Base-by-base conservation (phyloP, 2,329 filamentous ascomycete species). In the Tolypocladium tundrense region DNA sequence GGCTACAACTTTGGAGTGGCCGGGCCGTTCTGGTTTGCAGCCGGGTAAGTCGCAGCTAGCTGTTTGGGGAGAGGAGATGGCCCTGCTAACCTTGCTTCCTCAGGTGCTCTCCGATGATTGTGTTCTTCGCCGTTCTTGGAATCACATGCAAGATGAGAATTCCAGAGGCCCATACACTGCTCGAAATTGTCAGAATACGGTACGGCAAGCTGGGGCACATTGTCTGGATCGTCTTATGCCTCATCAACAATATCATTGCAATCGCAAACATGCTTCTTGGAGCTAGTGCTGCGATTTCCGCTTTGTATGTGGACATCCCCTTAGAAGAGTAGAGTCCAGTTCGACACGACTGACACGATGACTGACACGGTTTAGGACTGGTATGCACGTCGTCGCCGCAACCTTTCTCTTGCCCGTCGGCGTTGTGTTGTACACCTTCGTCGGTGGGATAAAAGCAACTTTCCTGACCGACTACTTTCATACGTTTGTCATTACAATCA, bases 11-110 rank as follows among this genome's bases (percentile, higher is more conserved):
- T 80, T 62, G 81, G 81, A 0, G 70, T 83, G 1, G 76, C 79
- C 1, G 79, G 79, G 0, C 80, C 80, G 0, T 82, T 84, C 57
- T 84, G 80, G 80, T 84, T 79, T 59, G 79, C 79, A 3, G 79
- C 79, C 52, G 81, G 80, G 68, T 70, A 58, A 40, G 60, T 37
- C 10, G 11, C 35, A 37, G 35, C 35, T 13, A 10, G 9, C 9
- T 9, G 4, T 31, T 31, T 31, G 10, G 10, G 10, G 35, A 37
- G 10, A 13, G 10, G 43, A 3, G 24, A 0, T 39, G 9, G 14
- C 16, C 19, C 40, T 37, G 11, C 48, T 51, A 21, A 11, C 33
- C 16, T 33, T 43, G 4, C 13, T 41, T 45, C 16, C 13, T 6
- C 19, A 66, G 70, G 1, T 80, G 77, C 54, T 79, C 76, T 11